Evolutionary conservation across 2,329 filamentous ascomycete genomes (phyloP), one percentile per base, ranked within the genome.

Genomic region (Sclerotinia sclerotiorum): DNA sequence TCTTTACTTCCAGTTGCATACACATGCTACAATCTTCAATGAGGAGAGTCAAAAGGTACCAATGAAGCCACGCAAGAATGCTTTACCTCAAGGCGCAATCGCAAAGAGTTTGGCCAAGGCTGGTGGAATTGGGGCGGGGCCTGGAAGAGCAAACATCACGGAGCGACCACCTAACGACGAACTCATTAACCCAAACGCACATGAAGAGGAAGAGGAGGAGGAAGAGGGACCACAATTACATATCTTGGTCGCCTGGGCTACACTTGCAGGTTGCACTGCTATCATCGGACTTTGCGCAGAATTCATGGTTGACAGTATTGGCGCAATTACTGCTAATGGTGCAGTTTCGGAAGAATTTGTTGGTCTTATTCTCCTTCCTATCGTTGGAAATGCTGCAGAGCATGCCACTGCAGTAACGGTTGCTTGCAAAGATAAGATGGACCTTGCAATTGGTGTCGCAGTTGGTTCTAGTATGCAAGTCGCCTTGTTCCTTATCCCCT

Each of bases 1-100:
- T 76, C 88, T 98, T 2, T 85, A 92, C 79, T 97, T 97, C 83
- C 94, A 97, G 79, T 88, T 98, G 69, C 92, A 93, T 78, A 94
- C 94, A 0, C 94, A 97, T 78, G 84, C 85, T 32, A 82, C 82
- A 11, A 89, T 97, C 77, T 97, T 97, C 83, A 92, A 90, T 77
- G 87, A 88, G 65, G 88, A 91, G 46, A 91, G 89, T 72, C 84
- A 91, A 74, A 97, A 97, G 79, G 90, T 91, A 0, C 86, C 88
- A 3, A 92, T 80, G 51, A 83, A 80, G 74, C 84, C 84, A 2
- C 83, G 78, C 69, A 79, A 79, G 78, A 78, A 80, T 70, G 68
- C 75, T 69, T 48, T 79, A 68, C 68, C 77, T 63, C 51, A 74
- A 78, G 67, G 78, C 70, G 70, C 74, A 29, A 70, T 78, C 32